Conservation (phyloP, 768 basidiomycete species). For the Leucosporidium yakuticum region DNA sequence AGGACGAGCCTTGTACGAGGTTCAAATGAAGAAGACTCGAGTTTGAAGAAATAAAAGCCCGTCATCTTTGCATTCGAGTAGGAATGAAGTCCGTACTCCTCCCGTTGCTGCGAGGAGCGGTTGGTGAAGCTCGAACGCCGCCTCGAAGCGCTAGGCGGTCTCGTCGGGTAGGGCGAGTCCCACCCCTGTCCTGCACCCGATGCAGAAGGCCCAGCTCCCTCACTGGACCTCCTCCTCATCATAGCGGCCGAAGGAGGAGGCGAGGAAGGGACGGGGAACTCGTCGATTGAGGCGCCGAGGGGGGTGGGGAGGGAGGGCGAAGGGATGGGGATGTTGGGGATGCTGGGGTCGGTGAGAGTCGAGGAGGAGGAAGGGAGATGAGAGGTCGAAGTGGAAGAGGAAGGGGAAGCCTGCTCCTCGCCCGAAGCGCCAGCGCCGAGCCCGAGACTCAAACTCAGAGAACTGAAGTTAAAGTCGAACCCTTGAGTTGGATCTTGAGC, state of each 20-base stretch:
- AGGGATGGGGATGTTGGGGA: neutral
- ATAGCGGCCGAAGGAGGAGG: neutral
- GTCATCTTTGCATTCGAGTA: no score
- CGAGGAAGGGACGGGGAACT: constrained; percentile 4
- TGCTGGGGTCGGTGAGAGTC: neutral
- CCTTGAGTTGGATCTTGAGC: neutral
- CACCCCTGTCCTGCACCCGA: neutral
- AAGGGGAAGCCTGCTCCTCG: neutral
- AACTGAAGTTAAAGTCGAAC: neutral
- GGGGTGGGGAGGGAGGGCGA: neutral
- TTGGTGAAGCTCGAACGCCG: neutral
- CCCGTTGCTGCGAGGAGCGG: neutral
- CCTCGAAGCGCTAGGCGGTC: neutral
- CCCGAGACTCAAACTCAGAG: neutral
- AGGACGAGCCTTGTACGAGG: no score
- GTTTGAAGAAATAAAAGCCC: no score
- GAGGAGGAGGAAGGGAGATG: neutral
- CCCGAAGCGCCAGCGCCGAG: neutral
- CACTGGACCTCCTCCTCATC: neutral
- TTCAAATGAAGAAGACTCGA: no score
- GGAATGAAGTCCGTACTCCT: neutral
- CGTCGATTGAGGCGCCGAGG: neutral
- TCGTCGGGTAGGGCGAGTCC: neutral
- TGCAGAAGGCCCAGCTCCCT: neutral
- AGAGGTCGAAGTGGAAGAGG: neutral